Evolutionary conservation across 768 basidiomycete species (phyloP).

Genomic region (Tephrocybe sp.): DNA sequence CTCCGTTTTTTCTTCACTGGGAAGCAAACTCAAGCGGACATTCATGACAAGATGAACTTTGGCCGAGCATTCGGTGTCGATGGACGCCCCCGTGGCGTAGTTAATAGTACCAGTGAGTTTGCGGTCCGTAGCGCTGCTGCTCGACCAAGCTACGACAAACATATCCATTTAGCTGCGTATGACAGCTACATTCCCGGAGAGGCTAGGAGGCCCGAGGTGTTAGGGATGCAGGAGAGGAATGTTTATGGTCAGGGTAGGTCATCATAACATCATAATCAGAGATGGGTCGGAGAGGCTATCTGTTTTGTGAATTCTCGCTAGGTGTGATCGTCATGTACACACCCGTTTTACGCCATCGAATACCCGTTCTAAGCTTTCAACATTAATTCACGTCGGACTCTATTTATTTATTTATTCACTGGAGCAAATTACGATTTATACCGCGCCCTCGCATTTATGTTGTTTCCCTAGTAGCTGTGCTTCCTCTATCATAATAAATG

Average conservation of each 20-base stretch:
- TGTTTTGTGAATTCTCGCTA: too few species aligned
- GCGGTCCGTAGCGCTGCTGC: constrained; percentile 5
- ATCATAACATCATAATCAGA: not conserved
- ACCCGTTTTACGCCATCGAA: not conserved
- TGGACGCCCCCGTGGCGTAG: not conserved
- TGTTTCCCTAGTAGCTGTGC: too few species aligned
- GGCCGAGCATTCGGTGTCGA: constrained; percentile 40
- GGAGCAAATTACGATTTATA: too few species aligned
- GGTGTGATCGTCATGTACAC: too few species aligned
- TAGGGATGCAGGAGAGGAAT: constrained; percentile 1
- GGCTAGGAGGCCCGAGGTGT: not conserved
- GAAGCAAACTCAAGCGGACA: constrained; percentile 25
- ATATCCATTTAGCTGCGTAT: constrained; percentile 17
- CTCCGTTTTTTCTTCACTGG: constrained; percentile 58
- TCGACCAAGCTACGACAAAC: constrained; percentile 21
- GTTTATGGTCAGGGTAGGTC: not conserved
- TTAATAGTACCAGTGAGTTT: constrained; percentile 3
- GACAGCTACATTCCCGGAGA: constrained; percentile 3
- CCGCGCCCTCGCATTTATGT: too few species aligned
- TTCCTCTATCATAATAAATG: too few species aligned
- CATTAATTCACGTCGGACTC: not conserved
- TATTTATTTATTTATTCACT: not conserved
- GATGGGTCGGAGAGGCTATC: not conserved
- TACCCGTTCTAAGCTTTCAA: too few species aligned
- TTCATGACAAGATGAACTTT: constrained; percentile 26